A percentile compares a stretch with the other conserved stretches of the same genome.
Conservation (phyloP, 495 filamentous ascomycete genomes). For the Talaromyces adpressus region DNA sequence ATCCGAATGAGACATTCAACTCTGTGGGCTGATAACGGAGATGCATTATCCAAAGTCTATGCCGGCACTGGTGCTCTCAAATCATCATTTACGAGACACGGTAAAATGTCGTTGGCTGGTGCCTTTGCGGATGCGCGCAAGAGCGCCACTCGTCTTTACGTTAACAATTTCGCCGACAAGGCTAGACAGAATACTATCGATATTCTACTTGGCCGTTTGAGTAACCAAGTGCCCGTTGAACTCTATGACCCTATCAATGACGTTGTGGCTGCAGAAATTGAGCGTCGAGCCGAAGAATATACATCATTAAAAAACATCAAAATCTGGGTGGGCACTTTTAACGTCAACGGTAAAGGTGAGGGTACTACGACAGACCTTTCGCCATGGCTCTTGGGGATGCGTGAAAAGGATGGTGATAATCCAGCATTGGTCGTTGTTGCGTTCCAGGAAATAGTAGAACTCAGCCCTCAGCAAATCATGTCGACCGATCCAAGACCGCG, state of each 20-base stretch:
- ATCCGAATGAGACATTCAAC: slow-evolving; percentile 86
- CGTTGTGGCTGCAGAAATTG: slow-evolving; percentile 68
- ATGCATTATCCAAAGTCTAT: slow-evolving; percentile 90
- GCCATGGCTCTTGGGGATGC: slow-evolving; percentile 73
- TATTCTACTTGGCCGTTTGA: slow-evolving; percentile 73
- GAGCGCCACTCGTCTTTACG: slow-evolving; percentile 85
- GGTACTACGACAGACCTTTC: slow-evolving; percentile 75
- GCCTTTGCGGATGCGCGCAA: slow-evolving; percentile 94
- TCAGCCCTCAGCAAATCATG: slow-evolving; percentile 98
- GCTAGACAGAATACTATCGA: slow-evolving; percentile 91
- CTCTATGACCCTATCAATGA: slow-evolving; percentile 94
- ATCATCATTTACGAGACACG: slow-evolving; percentile 89
- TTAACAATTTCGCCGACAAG: slow-evolving; percentile 96
- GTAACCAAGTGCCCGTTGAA: slow-evolving; percentile 76
- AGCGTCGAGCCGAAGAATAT: slow-evolving; percentile 47
- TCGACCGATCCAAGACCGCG: slow-evolving; percentile 86
- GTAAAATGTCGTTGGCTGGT: slow-evolving; percentile 93
- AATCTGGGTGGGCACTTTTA: slow-evolving; percentile 88
- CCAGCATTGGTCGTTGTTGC: slow-evolving; percentile 70
- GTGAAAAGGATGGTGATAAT: slow-evolving; percentile 19
- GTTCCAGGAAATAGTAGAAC: slow-evolving; percentile 95
- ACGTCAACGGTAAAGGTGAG: slow-evolving; percentile 77
- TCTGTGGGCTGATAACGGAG: slow-evolving; percentile 98
- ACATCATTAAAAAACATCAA: slow-evolving; percentile 43
- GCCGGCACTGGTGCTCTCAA: slow-evolving; percentile 94